Evolutionary conservation across 2,329 filamentous ascomycete species (phyloP).

Genomic region (Xylariaceae sp.): DNA sequence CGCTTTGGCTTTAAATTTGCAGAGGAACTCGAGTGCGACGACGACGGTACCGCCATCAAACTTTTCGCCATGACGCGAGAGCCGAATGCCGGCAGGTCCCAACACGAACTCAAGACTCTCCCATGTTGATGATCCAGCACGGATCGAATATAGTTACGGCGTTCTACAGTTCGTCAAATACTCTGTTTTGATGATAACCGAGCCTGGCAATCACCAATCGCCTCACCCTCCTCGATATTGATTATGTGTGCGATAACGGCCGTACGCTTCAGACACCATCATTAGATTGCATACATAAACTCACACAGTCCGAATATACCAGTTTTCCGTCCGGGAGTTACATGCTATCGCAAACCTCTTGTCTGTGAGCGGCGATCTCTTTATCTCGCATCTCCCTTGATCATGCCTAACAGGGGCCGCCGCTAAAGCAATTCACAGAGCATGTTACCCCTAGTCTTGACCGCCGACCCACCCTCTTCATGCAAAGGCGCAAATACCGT

Average conservation of each 20-base stretch:
- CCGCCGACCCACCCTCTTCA: background rate
- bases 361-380: background rate
- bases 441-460: background rate
- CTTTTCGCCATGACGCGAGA: conserved; percentile 42
- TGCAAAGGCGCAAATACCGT: background rate
- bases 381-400: background rate
- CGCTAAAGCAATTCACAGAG: background rate
- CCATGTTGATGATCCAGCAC: background rate
- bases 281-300: background rate
- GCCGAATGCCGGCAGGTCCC: conserved; percentile 26
- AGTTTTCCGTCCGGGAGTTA: background rate
- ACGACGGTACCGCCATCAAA: conserved; percentile 53
- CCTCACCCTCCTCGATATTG: background rate
- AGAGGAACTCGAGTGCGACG: conserved; percentile 63
- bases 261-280: background rate
- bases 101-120: conserved; percentile 13
- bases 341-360: background rate
- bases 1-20: conserved; percentile 63
- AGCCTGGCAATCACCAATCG: background rate
- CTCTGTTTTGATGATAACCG: background rate
- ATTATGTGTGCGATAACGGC: background rate
- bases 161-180: no score
- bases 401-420: background rate
- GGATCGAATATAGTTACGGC: background rate
- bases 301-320: background rate